phyloP scores from a whole-genome alignment of 1,284 basidiomycete genomes.

The Testicularia cyperi region DNA sequence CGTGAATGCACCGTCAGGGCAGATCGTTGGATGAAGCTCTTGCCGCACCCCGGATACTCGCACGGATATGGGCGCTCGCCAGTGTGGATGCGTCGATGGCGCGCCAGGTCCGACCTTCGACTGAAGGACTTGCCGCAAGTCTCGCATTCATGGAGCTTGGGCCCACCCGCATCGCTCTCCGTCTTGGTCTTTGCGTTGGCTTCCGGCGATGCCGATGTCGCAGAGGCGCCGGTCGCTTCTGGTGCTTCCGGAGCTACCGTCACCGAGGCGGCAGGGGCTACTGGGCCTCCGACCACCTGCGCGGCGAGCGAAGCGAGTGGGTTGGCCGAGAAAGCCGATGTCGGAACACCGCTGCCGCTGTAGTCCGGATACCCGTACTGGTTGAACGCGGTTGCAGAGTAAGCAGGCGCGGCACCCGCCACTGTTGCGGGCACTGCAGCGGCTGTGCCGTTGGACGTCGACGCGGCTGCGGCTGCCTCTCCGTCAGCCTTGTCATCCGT shows the following conservation, averaged over 20 bases:
- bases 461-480: not conserved
- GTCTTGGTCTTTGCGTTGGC: constrained; percentile 21
- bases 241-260: constrained; percentile 3
- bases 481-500: too few relatives aligned
- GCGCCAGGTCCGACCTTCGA: constrained; percentile 54
- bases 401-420: constrained; percentile 9
- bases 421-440: constrained; percentile 21
- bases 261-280: constrained; percentile 5
- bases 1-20: constrained; percentile 81
- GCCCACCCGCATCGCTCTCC: constrained; percentile 58
- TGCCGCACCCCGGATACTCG: constrained; percentile 63
- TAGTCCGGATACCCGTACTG: constrained; percentile 36
- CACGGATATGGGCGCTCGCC: constrained; percentile 76
- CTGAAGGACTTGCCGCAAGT: constrained; percentile 57
- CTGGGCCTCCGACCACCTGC: constrained; percentile 21
- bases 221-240: constrained; percentile 6
- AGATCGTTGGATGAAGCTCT: constrained; percentile 58
- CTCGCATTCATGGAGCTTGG: constrained; percentile 57
- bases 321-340: constrained; percentile 24
- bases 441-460: constrained; percentile 8
- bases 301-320: constrained; percentile 32
- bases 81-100: constrained; percentile 81
- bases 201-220: constrained; percentile 15
- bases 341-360: constrained; percentile 23
- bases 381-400: constrained; percentile 16